Percentiles rank a stretch among this genome's conserved stretches.
Conservation (phyloP, 1,284 basidiomycete genomes). For the Malassezia yamatoensis region DNA sequence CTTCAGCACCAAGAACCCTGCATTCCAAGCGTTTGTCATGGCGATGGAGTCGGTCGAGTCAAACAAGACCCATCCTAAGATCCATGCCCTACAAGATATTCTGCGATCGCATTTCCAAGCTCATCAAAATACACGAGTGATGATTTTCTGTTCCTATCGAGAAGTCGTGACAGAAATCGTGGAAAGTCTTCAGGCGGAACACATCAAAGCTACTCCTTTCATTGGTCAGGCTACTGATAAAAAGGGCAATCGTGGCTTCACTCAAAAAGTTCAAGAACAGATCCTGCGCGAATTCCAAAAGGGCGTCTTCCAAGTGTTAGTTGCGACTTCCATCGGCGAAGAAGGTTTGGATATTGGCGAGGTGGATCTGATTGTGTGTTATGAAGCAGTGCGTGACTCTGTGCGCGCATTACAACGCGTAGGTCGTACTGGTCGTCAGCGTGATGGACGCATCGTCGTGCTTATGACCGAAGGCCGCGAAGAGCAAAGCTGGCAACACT, state of each 20-base stretch:
- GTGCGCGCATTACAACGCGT: conserved; percentile 92
- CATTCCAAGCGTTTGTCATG: conserved; percentile 57
- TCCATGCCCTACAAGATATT: conserved; percentile 59
- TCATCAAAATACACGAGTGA: conserved; percentile 75
- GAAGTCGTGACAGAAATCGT: conserved; percentile 86
- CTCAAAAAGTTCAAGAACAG: conserved; percentile 84
- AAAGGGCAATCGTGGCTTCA: conserved; percentile 72
- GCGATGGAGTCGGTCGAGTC: conserved; percentile 55
- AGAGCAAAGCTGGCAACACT: conserved; percentile 80
- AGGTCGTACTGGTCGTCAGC: conserved; percentile 87
- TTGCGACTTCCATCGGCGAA: conserved; percentile 94
- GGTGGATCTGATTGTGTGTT: conserved; percentile 92
- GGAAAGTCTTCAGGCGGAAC: conserved; percentile 53
- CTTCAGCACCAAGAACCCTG: conserved; percentile 53
- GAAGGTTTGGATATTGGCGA: conserved; percentile 99
- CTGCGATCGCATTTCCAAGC: conserved; percentile 51
- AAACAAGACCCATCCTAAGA: conserved; percentile 70
- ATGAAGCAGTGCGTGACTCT: conserved; percentile 90
- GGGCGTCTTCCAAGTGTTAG: conserved; percentile 80
- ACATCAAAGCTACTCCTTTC: conserved; percentile 63
- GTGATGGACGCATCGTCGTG: conserved; percentile 78
- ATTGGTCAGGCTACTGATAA: conserved; percentile 84
- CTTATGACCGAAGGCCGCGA: conserved; percentile 85
- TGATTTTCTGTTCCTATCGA: conserved; percentile 87
- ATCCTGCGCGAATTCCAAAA: conserved; percentile 75